Base-by-base conservation (phyloP, 352 stramenopile genomes). In the Pythium biforme region DNA sequence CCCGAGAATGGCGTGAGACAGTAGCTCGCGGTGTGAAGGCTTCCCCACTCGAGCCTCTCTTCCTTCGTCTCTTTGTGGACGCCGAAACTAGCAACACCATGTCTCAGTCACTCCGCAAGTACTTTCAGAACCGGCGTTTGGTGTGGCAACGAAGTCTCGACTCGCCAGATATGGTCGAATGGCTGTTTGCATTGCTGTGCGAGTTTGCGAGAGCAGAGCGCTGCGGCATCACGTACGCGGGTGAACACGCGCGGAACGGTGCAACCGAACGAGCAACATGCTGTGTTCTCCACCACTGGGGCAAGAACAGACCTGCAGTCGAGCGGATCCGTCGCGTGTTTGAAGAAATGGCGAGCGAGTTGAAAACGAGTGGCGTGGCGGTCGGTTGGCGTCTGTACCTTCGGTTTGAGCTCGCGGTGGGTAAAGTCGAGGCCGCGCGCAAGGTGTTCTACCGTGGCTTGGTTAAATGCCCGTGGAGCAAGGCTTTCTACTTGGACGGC, bases 391-490 rank as follows among this genome's bases (percentile, higher is more conserved):
- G 81, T 4, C 66, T 95, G 29, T 92, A 89, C 45, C 49, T 95
- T 43, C 84, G 73, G 55, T 95, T 94, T 56, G 86, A 94, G 61
- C 54, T 94, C 19, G 77, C 75, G 0, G 54, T 88, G 15, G 86
- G 86, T 5, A 86, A 86, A 55, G 70, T 94, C 11, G 79, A 91
- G 39, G 68, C 67, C 10, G 82, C 84, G 19, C 84, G 77, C 33
- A 89, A 87, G 40, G 70, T 94, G 4, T 79, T 92, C 46, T 92
- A 94, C 33, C 83, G 86, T 34, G 84, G 73, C 20, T 63, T 95
- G 51, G 74, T 74, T 25, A 79, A 74, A 6, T 90, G 81, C 61
- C 77, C 84, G 33, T 95, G 86, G 86, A 92, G 84, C 59, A 95
- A 94, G 49, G 64, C 64, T 23, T 55, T 95, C 33, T 92, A 91